Evolutionary conservation across 345 rosid species (phyloP).

Genomic region (Turnera subulata): DNA sequence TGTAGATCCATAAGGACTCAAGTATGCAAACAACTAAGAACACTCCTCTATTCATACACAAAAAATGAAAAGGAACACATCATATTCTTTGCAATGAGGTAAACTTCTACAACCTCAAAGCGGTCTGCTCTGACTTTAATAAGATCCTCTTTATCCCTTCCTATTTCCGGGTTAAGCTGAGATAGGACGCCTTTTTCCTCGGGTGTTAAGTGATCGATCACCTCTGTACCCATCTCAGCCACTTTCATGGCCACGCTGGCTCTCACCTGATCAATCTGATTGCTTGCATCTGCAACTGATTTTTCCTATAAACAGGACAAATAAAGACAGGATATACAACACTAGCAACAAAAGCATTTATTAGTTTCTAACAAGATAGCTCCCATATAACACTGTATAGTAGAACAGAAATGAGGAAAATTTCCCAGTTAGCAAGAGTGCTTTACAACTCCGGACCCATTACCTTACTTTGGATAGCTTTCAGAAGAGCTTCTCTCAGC

Average conservation of each 20-base stretch:
- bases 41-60: background rate
- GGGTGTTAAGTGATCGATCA: constrained; percentile 86
- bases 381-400: no score
- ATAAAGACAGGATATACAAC: background rate
- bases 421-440: background rate
- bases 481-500: constrained; percentile 58
- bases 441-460: no score
- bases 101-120: constrained; percentile 55
- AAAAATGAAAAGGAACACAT: constrained; percentile 8
- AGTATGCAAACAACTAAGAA: constrained; percentile 2
- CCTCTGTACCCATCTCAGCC: constrained; percentile 91
- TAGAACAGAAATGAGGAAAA: background rate
- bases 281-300: constrained; percentile 64
- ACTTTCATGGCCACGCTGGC: constrained; percentile 67
- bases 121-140: constrained; percentile 68
- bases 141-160: constrained; percentile 62
- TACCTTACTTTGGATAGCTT: constrained; percentile 87
- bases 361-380: no score
- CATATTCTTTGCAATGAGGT: background rate
- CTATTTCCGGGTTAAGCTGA: constrained; percentile 72
- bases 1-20: constrained; percentile 11
- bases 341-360: background rate
- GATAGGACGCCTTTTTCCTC: constrained; percentile 72
- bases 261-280: constrained; percentile 75
- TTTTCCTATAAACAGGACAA: constrained; percentile 48